phyloP scores from a whole-genome alignment of 495 filamentous ascomycete genomes.

The Parmelia sp. region DNA sequence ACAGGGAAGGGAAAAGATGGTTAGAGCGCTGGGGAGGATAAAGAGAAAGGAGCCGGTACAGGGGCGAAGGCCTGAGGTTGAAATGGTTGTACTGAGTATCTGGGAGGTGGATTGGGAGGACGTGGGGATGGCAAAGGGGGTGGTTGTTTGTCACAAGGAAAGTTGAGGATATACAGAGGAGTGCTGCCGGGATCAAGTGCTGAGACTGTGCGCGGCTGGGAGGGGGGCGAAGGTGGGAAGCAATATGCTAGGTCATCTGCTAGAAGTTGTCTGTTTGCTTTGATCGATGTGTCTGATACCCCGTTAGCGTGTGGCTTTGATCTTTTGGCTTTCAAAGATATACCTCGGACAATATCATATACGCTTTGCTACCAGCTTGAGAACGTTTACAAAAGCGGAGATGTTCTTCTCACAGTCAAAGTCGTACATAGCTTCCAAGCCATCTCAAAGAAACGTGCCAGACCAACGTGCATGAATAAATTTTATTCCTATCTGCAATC shows the following conservation, averaged over 20 bases:
- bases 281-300: neutral
- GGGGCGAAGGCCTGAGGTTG: constrained; percentile 8
- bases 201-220: constrained; percentile 15
- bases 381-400: neutral
- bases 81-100: constrained; percentile 26
- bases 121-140: constrained; percentile 26
- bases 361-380: neutral
- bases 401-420: neutral
- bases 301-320: constrained; percentile 1
- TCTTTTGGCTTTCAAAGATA: neutral
- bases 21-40: constrained; percentile 25
- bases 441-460: neutral
- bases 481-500: neutral
- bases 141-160: constrained; percentile 20
- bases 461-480: neutral
- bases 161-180: neutral
- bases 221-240: neutral
- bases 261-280: constrained; percentile 6
- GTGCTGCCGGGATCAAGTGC: constrained; percentile 21
- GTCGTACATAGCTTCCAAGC: neutral
- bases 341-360: neutral
- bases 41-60: constrained; percentile 15
- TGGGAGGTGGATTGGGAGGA: constrained; percentile 29
- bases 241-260: neutral
- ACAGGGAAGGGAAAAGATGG: constrained; percentile 24